phyloP scores from a whole-genome alignment of 2,329 filamentous ascomycete species.

The Diplodia intermedia region DNA sequence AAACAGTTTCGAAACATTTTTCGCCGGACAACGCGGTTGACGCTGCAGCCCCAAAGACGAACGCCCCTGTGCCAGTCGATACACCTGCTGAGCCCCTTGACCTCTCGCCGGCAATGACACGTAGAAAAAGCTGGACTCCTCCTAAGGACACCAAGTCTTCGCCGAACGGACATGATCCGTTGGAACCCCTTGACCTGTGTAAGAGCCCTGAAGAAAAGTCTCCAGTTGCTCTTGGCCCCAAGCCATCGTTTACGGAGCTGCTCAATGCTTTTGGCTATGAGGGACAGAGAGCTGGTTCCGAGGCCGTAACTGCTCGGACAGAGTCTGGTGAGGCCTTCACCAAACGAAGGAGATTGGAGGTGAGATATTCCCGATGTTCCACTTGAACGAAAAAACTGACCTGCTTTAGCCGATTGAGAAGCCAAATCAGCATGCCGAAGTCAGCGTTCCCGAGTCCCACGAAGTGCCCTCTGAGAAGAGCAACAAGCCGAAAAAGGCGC shows the following conservation, averaged over 20 bases:
- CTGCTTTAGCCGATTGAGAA: slow-evolving; percentile 12
- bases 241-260: slow-evolving; percentile 40
- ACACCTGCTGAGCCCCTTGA: slow-evolving; percentile 36
- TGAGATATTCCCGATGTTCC: slow-evolving; percentile 21
- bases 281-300: slow-evolving; percentile 18
- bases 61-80: slow-evolving; percentile 33
- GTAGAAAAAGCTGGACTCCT: slow-evolving; percentile 49
- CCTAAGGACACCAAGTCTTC: slow-evolving; percentile 39
- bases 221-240: not conserved
- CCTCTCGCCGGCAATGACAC: slow-evolving; percentile 42
- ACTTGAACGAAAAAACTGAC: not conserved
- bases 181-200: not conserved
- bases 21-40: not conserved
- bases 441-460: no score
- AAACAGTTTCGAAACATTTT: slow-evolving; percentile 8
- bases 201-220: not conserved
- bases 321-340: slow-evolving; percentile 35
- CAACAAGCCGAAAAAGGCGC: slow-evolving; percentile 39
- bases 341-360: slow-evolving; percentile 44
- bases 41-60: not conserved
- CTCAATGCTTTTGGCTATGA: slow-evolving; percentile 42
- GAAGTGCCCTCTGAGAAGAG: no score
- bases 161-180: slow-evolving; percentile 35
- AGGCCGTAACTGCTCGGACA: not conserved
- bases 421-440: not conserved